Conservation (phyloP, 2,329 filamentous ascomycete species). For the Sporothrix dimorphospora region DNA sequence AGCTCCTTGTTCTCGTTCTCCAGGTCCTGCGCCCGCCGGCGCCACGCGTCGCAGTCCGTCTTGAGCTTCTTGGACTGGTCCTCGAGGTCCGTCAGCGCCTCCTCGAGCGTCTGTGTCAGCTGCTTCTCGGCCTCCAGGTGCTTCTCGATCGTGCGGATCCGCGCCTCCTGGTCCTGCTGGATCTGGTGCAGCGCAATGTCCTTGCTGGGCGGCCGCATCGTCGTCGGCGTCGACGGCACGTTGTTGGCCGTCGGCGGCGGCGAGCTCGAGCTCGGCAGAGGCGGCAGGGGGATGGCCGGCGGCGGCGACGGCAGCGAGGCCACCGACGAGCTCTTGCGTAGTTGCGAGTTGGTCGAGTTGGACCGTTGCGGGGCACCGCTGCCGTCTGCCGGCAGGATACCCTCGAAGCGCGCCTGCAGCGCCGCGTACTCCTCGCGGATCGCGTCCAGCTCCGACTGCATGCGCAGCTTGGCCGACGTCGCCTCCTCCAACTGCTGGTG, state of each 20-base stretch:
- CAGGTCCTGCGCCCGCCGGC: slow-evolving; percentile 77
- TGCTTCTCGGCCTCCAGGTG: slow-evolving; percentile 95
- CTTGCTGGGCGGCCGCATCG: slow-evolving; percentile 76
- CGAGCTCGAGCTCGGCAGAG: slow-evolving; percentile 68
- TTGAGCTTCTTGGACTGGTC: slow-evolving; percentile 90
- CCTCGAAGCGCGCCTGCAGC: slow-evolving; percentile 72
- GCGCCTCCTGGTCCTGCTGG: slow-evolving; percentile 91
- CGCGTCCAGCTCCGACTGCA: slow-evolving; percentile 70
- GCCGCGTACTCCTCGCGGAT: slow-evolving; percentile 70
- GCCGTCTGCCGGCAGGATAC: slow-evolving; percentile 43
- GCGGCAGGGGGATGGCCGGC: slow-evolving; percentile 92
- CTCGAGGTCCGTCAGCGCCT: slow-evolving; percentile 92
- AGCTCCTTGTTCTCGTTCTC: slow-evolving; percentile 73
- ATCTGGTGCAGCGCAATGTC: slow-evolving; percentile 76
- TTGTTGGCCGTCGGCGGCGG: slow-evolving; percentile 48
- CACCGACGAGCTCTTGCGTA: slow-evolving; percentile 83
- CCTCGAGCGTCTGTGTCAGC: slow-evolving; percentile 90
- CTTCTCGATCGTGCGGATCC: slow-evolving; percentile 95
- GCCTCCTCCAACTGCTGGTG: slow-evolving; percentile 78
- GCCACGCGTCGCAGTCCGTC: slow-evolving; percentile 86
- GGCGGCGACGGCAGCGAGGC: slow-evolving; percentile 88
- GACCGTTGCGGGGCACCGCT: slow-evolving; percentile 53
- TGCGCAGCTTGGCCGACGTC: slow-evolving; percentile 62
- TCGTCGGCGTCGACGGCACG: slow-evolving; percentile 57
- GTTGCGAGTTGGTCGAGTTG: slow-evolving; percentile 65